Conservation (phyloP, 495 filamentous ascomycete genomes). For the Hypoxylon subgilvum region DNA sequence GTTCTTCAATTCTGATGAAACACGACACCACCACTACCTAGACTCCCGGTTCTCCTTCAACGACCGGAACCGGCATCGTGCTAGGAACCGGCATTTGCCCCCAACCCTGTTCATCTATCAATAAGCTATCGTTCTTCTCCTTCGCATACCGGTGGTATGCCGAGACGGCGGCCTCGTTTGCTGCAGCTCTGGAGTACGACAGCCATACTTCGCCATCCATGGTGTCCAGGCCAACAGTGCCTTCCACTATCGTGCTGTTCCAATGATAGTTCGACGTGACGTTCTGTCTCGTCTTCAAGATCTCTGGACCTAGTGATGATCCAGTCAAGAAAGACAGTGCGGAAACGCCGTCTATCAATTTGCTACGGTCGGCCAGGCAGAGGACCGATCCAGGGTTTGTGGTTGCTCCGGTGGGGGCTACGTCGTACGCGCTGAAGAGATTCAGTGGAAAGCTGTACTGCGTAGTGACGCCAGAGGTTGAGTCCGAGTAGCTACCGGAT, state of each 20-base stretch:
- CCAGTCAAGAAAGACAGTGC: slow-evolving; percentile 30
- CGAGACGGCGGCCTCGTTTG: not conserved
- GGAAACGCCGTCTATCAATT: slow-evolving; percentile 29
- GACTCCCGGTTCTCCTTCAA: slow-evolving; percentile 22
- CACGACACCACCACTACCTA: slow-evolving; percentile 3
- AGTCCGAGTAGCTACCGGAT: slow-evolving; percentile 61
- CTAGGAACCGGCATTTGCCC: slow-evolving; percentile 21
- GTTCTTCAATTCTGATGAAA: too few species aligned
- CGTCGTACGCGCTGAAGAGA: slow-evolving; percentile 39
- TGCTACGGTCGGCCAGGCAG: slow-evolving; percentile 37
- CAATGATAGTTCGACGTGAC: slow-evolving; percentile 39
- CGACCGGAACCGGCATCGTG: slow-evolving; percentile 28
- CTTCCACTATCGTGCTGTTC: slow-evolving; percentile 38
- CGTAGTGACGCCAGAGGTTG: slow-evolving; percentile 41
- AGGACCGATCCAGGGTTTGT: slow-evolving; percentile 38
- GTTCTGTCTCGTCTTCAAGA: slow-evolving; percentile 34
- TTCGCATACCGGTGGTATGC: slow-evolving; percentile 31
- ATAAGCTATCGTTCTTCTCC: slow-evolving; percentile 34
- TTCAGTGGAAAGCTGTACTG: slow-evolving; percentile 44
- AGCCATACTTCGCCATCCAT: slow-evolving; percentile 40
- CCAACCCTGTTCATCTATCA: slow-evolving; percentile 24
- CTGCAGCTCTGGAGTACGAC: slow-evolving; percentile 20
- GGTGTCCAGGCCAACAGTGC: slow-evolving; percentile 29
- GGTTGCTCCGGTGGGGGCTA: slow-evolving; percentile 31
- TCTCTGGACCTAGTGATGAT: slow-evolving; percentile 15